Evolutionary conservation across 1,284 basidiomycete genomes (phyloP), one percentile per base, ranked within the genome.

Genomic region (Quambalaria eucalypti): DNA sequence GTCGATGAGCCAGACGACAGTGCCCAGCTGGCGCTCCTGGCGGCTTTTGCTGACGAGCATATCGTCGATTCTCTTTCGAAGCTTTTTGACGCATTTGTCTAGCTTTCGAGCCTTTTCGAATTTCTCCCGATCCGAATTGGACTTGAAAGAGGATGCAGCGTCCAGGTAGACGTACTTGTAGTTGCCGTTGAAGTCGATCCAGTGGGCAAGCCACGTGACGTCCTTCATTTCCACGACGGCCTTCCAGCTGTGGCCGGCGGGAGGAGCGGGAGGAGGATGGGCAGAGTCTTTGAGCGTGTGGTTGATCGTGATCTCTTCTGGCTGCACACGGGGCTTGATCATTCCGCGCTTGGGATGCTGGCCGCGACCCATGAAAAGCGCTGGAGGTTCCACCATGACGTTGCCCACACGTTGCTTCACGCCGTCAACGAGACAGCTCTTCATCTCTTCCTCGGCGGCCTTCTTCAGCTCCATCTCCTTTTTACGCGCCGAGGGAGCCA

Each of bases 371-470:
- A 93, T 82, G 80, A 98, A 99, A 42, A 98, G 80, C 40, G 91
- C 90, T 19, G 95, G 95, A 73, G 95, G 95, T 81, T 99, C 95
- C 50, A 97, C 86, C 64, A 91, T 84, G 81, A 98, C 97, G 79
- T 98, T 98, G 54, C 95, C 95, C 51, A 96, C 85, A 77, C 95
- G 96, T 79, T 99, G 95, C 78, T 91, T 92, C 52, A 91, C 84
- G 23, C 92, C 93, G 71, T 99, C 91, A 42, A 99, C 84, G 14
- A 86, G 69, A 76, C 93, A 97, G 33, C 82, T 82, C 44, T 84
- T 85, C 77, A 90, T 97, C 60, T 87, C 87, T 48, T 82, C 84
- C 77, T 98, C 95, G 54, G 86, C 84, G 54, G 91, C 88, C 77
- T 87, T 91, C 54, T 82, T 82, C 61, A 86, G 86, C 79, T 96